phyloP scores from a whole-genome alignment of 2,329 filamentous ascomycete species.

The Didymella arachidicola region DNA sequence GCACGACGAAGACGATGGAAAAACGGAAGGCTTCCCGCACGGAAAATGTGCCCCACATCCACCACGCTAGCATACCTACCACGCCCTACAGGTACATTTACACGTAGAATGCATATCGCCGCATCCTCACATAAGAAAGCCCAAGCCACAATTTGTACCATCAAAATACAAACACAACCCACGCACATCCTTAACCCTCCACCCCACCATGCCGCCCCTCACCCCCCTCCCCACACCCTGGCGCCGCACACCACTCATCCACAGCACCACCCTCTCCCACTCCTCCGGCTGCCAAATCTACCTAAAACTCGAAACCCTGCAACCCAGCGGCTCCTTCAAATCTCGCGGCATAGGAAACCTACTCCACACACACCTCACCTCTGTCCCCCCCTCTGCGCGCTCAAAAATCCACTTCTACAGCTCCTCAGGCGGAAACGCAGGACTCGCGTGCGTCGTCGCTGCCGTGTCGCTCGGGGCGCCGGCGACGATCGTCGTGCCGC shows the following conservation, averaged over 20 bases:
- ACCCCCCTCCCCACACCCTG: slow-evolving; percentile 55
- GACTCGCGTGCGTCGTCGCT: slow-evolving; percentile 77
- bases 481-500: slow-evolving; percentile 76
- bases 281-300: slow-evolving; percentile 77
- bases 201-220: background rate
- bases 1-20: slow-evolving; percentile 2
- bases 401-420: slow-evolving; percentile 72
- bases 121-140: background rate
- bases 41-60: background rate
- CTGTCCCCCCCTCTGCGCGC: slow-evolving; percentile 27
- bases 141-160: background rate
- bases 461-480: slow-evolving; percentile 67
- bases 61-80: slow-evolving; percentile 6
- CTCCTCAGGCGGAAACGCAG: slow-evolving; percentile 80
- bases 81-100: slow-evolving; percentile 15
- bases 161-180: background rate
- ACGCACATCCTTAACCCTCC: background rate
- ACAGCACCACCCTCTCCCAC: slow-evolving; percentile 69
- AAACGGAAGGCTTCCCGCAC: background rate
- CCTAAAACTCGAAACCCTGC: slow-evolving; percentile 82
- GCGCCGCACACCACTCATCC: slow-evolving; percentile 73
- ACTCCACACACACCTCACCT: slow-evolving; percentile 59
- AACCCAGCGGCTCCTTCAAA: slow-evolving; percentile 85
- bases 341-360: slow-evolving; percentile 74
- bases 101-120: background rate